These are phyloP conservation scores for Cystobasidium tubakii DNA, from an alignment of 768 basidiomycete genomes.

Conservation along the genomic window DNA sequence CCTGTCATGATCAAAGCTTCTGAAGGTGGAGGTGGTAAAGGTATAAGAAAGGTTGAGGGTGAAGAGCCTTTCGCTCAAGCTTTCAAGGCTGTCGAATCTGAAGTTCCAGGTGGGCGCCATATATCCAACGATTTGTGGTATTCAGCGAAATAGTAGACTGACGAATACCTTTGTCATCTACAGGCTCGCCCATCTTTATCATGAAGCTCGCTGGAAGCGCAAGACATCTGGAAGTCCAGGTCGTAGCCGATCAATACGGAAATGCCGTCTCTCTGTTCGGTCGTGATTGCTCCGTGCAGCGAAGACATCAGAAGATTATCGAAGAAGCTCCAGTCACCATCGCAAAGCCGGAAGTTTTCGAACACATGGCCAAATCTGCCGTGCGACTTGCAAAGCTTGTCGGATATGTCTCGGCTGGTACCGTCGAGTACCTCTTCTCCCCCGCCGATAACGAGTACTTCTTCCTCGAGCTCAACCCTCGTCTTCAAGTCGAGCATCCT, in stretches of 20 bases:
- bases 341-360: conserved; percentile 81
- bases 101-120: conserved; percentile 73
- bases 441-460: conserved; percentile 88
- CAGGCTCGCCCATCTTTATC: conserved; percentile 95
- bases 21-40: conserved; percentile 98
- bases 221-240: conserved; percentile 94
- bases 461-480: conserved; percentile 97
- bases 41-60: conserved; percentile 87
- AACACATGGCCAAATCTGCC: conserved; percentile 98
- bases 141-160: conserved; percentile 7
- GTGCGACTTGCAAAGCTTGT: conserved; percentile 97
- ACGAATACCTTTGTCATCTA: conserved; percentile 44
- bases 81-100: conserved; percentile 84
- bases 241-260: conserved; percentile 97
- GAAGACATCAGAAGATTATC: conserved; percentile 99
- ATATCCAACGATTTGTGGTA: not conserved
- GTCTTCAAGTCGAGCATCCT: conserved; percentile 98
- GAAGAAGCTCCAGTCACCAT: conserved; percentile 99
- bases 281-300: conserved; percentile 97
- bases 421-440: conserved; percentile 75
- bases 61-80: conserved; percentile 87
- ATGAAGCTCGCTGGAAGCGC: conserved; percentile 99
- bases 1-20: conserved; percentile 99
- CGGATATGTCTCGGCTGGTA: conserved; percentile 97
- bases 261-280: conserved; percentile 98